Evolutionary conservation across 73 alveolate genomes (phyloP).

Genomic region (Stentor roeselii): DNA sequence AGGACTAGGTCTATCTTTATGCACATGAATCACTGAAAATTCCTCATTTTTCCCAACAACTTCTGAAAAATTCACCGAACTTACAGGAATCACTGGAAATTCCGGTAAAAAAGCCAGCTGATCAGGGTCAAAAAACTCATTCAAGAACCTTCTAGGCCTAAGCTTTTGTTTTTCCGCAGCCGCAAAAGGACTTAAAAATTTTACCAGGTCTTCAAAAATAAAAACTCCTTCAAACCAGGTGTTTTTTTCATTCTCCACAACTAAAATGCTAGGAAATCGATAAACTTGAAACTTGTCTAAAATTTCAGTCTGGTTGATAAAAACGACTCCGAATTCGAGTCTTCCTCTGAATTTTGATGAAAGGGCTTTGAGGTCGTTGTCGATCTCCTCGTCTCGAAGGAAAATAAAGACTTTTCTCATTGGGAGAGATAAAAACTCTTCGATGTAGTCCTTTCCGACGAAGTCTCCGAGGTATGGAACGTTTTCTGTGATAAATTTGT

Average conservation of each 20-base stretch:
- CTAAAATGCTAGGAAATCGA: not conserved
- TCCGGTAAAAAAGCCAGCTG: not conserved
- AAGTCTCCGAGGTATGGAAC: not conserved
- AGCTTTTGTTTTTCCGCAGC: not conserved
- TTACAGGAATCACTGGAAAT: not conserved
- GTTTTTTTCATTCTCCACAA: not conserved
- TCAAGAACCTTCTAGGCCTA: not conserved
- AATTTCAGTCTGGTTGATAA: not conserved
- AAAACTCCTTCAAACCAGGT: not conserved
- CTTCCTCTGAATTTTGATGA: constrained; percentile 8
- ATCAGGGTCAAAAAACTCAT: not conserved
- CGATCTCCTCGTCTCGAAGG: not conserved
- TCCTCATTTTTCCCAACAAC: not conserved
- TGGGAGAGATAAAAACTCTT: not conserved
- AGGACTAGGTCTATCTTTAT: not conserved
- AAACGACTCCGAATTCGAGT: not conserved
- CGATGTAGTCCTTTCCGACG: not conserved
- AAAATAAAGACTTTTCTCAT: not conserved
- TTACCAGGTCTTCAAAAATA: not conserved
- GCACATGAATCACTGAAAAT: not conserved
- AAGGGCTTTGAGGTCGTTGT: not conserved
- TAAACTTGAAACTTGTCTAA: not conserved
- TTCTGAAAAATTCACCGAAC: not conserved
- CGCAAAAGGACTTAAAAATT: not conserved
- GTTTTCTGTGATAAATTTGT: not conserved